A percentile compares a stretch with the other conserved stretches of the same genome.
phyloP scores from a whole-genome alignment of 805 yeast genomes.

The Candida morakotiae region DNA sequence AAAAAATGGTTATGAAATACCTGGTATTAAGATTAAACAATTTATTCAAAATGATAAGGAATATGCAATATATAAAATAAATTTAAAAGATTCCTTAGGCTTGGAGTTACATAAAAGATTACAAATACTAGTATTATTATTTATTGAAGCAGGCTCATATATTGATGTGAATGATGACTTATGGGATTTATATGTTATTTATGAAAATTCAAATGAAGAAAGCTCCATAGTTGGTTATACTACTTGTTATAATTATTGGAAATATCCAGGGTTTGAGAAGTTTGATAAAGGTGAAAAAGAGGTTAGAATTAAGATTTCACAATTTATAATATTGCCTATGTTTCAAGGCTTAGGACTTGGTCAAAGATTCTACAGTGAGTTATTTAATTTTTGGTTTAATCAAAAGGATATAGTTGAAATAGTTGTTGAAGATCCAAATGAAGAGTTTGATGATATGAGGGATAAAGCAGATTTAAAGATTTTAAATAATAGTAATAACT shows the following conservation, averaged over 20 bases:
- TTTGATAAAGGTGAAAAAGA: constrained; percentile 43
- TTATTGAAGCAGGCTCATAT: constrained; percentile 91
- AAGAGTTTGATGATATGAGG: constrained; percentile 84
- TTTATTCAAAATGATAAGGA: constrained; percentile 28
- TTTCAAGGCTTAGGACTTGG: constrained; percentile 77
- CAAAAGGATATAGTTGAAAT: constrained; percentile 60
- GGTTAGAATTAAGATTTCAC: constrained; percentile 75
- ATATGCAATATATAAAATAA: constrained; percentile 51
- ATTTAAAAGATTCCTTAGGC: constrained; percentile 38
- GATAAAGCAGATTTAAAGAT: constrained; percentile 70
- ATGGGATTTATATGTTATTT: constrained; percentile 75
- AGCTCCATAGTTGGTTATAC: constrained; percentile 68
- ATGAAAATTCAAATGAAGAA: constrained; percentile 20
- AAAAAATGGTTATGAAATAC: constrained; percentile 30
- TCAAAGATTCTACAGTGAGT: constrained; percentile 51
- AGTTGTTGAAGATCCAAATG: constrained; percentile 93
- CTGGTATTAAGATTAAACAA: constrained; percentile 33
- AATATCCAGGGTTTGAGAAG: constrained; percentile 50
- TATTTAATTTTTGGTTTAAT: constrained; percentile 52
- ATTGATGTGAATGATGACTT: constrained; percentile 70
- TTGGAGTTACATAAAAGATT: constrained; percentile 59
- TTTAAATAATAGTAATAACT: constrained; percentile 10
- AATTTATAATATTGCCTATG: constrained; percentile 80
- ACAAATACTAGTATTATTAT: constrained; percentile 75
- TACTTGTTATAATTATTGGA: constrained; percentile 83